These are phyloP conservation scores for Quercus dentata DNA, from an alignment of 306 rosid genomes.

Conservation along the genomic window DNA sequence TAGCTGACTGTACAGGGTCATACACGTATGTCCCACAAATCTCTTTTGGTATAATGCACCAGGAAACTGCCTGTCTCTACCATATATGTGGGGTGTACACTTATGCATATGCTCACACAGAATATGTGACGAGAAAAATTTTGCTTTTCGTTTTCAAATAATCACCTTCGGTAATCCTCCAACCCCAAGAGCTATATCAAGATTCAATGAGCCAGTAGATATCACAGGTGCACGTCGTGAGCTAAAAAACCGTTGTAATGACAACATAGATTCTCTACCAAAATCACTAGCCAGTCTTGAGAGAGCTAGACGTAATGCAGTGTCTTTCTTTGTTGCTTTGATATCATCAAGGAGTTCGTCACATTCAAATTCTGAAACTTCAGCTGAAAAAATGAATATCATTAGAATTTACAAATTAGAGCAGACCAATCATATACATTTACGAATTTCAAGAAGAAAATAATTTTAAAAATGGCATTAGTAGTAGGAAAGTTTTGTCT, in stretches of 20 bases:
- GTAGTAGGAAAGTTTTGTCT: no score
- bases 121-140: slow-evolving; percentile 4
- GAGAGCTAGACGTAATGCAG: slow-evolving; percentile 62
- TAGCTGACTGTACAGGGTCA: no score
- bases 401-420: background rate
- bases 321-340: slow-evolving; percentile 55
- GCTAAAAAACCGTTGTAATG: slow-evolving; percentile 52
- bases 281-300: slow-evolving; percentile 64
- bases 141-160: background rate
- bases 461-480: background rate
- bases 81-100: background rate
- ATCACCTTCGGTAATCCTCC: slow-evolving; percentile 89
- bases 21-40: background rate
- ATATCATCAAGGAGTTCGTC: slow-evolving; percentile 50
- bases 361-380: slow-evolving; percentile 52
- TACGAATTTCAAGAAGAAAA: background rate
- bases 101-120: slow-evolving; percentile 3
- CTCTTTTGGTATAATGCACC: background rate
- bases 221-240: slow-evolving; percentile 54
- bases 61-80: background rate
- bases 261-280: slow-evolving; percentile 61
- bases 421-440: background rate
- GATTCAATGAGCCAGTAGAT: slow-evolving; percentile 82
- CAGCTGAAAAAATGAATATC: slow-evolving; percentile 28
- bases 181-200: slow-evolving; percentile 80